Evolutionary conservation across 2,329 filamentous ascomycete species (phyloP).

Genomic region (Diaporthe destruens): DNA sequence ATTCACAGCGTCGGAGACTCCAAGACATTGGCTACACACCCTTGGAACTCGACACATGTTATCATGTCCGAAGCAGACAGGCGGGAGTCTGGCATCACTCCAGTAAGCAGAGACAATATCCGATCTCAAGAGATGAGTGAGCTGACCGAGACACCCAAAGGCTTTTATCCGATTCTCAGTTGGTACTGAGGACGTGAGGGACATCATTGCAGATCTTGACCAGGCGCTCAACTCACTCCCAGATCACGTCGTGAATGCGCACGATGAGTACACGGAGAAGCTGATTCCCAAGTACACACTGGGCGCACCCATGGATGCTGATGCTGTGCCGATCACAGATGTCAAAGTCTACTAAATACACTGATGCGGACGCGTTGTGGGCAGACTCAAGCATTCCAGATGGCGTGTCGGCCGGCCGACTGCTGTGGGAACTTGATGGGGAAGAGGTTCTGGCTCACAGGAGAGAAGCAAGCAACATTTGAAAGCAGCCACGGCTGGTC

Average conservation of each 20-base stretch:
- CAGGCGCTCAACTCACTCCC: constrained; percentile 74
- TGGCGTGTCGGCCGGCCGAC: background rate
- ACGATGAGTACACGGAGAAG: background rate
- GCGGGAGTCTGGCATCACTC: constrained; percentile 82
- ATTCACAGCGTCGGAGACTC: constrained; percentile 80
- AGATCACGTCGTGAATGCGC: constrained; percentile 1
- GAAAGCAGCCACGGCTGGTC: background rate
- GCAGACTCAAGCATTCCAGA: background rate
- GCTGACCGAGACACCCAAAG: constrained; percentile 45
- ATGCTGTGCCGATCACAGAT: background rate
- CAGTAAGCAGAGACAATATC: constrained; percentile 58
- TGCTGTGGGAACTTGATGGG: background rate
- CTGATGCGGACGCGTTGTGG: background rate
- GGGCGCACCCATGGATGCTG: background rate
- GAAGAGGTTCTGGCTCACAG: background rate
- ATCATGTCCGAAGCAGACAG: constrained; percentile 89
- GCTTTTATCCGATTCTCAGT: constrained; percentile 96
- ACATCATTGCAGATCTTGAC: constrained; percentile 95
- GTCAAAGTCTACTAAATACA: background rate
- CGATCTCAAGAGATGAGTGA: background rate
- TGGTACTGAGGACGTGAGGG: constrained; percentile 95
- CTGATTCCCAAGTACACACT: background rate
- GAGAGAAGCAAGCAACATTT: rapidly evolving
- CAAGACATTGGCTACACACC: constrained; percentile 95
- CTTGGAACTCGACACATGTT: constrained; percentile 95